These are phyloP conservation scores for Cryptococcus hybrid DNA, from an alignment of 1,284 basidiomycete genomes.

Conservation along the genomic window DNA sequence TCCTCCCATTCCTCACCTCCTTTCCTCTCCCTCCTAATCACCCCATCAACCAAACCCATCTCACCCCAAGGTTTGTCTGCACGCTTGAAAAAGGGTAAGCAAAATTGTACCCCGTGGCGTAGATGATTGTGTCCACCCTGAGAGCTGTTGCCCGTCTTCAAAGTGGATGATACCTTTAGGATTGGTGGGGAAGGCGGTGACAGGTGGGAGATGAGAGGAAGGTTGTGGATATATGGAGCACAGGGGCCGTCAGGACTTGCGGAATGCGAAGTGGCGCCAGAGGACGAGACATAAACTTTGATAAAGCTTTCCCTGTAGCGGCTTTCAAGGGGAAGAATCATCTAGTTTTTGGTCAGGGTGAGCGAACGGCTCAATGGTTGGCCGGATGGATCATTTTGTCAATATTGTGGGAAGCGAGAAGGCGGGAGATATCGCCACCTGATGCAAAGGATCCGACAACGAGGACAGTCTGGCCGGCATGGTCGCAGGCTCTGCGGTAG, in stretches of 20 bases:
- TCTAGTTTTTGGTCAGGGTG: neutral
- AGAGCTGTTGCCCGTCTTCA: constrained; percentile 19
- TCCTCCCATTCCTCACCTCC: constrained; percentile 21
- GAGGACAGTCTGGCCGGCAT: constrained; percentile 49
- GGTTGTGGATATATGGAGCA: constrained; percentile 34
- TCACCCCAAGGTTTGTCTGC: constrained; percentile 42
- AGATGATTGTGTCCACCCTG: constrained; percentile 49
- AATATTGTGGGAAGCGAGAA: constrained; percentile 48
- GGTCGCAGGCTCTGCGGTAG: constrained; percentile 49
- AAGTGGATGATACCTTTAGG: constrained; percentile 32
- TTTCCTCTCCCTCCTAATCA: constrained; percentile 13
- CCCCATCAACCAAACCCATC: constrained; percentile 14
- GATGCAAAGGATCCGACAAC: constrained; percentile 56
- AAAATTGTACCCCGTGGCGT: constrained; percentile 53
- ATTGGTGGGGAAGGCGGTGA: constrained; percentile 9
- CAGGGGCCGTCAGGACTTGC: constrained; percentile 31
- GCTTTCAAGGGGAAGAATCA: neutral
- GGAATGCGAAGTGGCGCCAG: constrained; percentile 8
- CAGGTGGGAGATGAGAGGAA: constrained; percentile 42
- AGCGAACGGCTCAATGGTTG: neutral
- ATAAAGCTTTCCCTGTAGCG: constrained; percentile 8
- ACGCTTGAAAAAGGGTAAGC: constrained; percentile 45
- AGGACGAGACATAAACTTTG: constrained; percentile 41
- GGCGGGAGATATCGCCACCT: constrained; percentile 56
- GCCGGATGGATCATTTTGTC: constrained; percentile 3